These are phyloP conservation scores for Endoconidiophora polonica DNA, from an alignment of 2,329 filamentous ascomycete species.

Conservation along the genomic window DNA sequence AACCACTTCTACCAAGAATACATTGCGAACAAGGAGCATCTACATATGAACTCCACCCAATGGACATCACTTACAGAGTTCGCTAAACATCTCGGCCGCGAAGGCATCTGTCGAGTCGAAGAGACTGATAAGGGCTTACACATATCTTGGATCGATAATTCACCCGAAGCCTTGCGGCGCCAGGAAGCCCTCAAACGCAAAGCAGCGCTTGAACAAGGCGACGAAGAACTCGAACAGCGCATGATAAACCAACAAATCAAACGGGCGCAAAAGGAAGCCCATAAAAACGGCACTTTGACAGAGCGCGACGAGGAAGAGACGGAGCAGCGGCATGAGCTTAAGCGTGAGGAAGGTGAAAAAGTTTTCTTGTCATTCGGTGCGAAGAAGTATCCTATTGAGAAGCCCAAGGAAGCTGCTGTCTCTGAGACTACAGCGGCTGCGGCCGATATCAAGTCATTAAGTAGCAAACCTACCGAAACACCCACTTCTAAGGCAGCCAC, in stretches of 20 bases:
- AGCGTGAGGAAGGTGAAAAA: conserved; percentile 56
- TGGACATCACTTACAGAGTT: conserved; percentile 84
- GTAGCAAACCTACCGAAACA: conserved; percentile 16
- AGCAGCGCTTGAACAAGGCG: conserved; percentile 74
- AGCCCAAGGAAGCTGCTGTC: background rate
- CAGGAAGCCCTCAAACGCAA: conserved; percentile 69
- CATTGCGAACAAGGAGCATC: conserved; percentile 71
- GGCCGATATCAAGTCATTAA: background rate
- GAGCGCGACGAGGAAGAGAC: conserved; percentile 26
- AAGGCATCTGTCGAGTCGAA: conserved; percentile 79
- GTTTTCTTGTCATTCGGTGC: conserved; percentile 52
- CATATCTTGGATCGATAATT: conserved; percentile 83
- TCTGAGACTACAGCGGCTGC: too few species aligned
- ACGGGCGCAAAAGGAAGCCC: conserved; percentile 47
- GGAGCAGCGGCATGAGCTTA: conserved; percentile 29
- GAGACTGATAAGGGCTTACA: conserved; percentile 75
- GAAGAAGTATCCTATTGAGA: conserved; percentile 20
- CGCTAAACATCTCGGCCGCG: conserved; percentile 67
- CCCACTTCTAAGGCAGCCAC: conserved; percentile 22
- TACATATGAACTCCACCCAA: conserved; percentile 87
- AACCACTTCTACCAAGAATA: conserved; percentile 96
- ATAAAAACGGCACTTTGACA: conserved; percentile 26
- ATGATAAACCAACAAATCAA: conserved; percentile 72
- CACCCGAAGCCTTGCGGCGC: conserved; percentile 63
- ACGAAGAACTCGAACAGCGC: conserved; percentile 75